A percentile compares a stretch with the other conserved stretches of the same genome.
phyloP scores from a whole-genome alignment of 768 basidiomycete genomes.

The Nidula microcarpa region DNA sequence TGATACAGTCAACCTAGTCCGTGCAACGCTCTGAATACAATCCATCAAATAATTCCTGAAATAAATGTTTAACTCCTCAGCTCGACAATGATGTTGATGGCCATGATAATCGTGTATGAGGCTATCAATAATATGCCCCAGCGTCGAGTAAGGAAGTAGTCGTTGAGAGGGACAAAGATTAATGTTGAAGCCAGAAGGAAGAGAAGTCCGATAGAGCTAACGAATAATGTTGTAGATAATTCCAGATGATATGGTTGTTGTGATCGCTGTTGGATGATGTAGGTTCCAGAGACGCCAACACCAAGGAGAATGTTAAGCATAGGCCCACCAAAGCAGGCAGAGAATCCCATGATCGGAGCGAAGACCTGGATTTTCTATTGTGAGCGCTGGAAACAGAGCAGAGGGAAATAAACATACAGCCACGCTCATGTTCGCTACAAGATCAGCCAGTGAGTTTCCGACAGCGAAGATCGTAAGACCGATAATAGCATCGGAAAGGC shows the following conservation, averaged over 20 bases:
- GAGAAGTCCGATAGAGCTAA: conserved; percentile 82
- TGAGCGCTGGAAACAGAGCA: background rate
- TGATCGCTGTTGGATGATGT: conserved; percentile 63
- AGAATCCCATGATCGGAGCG: conserved; percentile 92
- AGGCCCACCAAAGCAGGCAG: conserved; percentile 90
- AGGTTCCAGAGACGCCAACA: conserved; percentile 87
- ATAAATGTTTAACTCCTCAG: conserved; percentile 24
- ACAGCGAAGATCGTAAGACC: conserved; percentile 96
- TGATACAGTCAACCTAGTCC: too few relatives aligned
- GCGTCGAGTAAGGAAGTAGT: conserved; percentile 69
- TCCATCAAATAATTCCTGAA: too few relatives aligned
- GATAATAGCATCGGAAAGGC: conserved; percentile 95
- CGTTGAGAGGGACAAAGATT: conserved; percentile 81
- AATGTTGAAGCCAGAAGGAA: conserved; percentile 70
- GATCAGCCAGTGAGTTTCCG: conserved; percentile 93
- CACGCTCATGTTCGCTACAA: conserved; percentile 95
- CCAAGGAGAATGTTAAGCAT: conserved; percentile 92
- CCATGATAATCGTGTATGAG: conserved; percentile 76
- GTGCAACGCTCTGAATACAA: too few relatives aligned
- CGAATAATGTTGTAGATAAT: conserved; percentile 80
- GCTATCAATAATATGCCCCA: conserved; percentile 83
- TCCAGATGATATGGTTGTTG: conserved; percentile 64
- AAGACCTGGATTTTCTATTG: conserved; percentile 48
- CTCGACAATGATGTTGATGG: conserved; percentile 77
- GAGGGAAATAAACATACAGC: conserved; percentile 49